A percentile compares a stretch with the other conserved stretches of the same genome.
Evolutionary conservation across 1,284 basidiomycete species (phyloP).

Genomic region (Neonothopanus nambi): DNA sequence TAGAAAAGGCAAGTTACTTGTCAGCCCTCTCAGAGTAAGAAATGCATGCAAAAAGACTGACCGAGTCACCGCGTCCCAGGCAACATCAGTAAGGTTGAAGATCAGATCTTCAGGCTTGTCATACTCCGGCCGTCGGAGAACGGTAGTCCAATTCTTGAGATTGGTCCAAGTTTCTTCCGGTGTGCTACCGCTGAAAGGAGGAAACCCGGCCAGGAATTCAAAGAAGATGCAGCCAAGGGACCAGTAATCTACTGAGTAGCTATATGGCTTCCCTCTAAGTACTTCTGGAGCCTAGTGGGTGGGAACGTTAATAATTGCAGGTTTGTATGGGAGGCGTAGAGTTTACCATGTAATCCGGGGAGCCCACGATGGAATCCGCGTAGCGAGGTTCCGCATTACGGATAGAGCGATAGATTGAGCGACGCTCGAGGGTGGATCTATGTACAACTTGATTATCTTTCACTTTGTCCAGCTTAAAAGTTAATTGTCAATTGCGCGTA

Average conservation of each 20-base stretch:
- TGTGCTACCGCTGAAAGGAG: slow-evolving; percentile 94
- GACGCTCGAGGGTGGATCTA: slow-evolving; percentile 92
- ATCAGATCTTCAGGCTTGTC: slow-evolving; percentile 95
- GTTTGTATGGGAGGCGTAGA: neutral
- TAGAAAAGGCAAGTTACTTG: slow-evolving; percentile 24
- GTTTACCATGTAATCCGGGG: slow-evolving; percentile 89
- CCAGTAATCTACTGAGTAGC: slow-evolving; percentile 98
- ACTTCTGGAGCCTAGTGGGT: slow-evolving; percentile 76
- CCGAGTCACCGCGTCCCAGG: slow-evolving; percentile 96
- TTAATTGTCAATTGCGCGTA: slow-evolving; percentile 8
- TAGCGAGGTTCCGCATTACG: slow-evolving; percentile 91
- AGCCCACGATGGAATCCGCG: slow-evolving; percentile 97
- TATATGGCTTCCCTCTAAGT: slow-evolving; percentile 92
- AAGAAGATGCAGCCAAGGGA: slow-evolving; percentile 98
- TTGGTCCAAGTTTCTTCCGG: slow-evolving; percentile 99
- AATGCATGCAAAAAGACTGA: slow-evolving; percentile 32
- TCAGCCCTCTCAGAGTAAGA: neutral
- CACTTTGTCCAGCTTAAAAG: slow-evolving; percentile 85
- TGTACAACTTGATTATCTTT: slow-evolving; percentile 92
- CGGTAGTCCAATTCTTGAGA: slow-evolving; percentile 96
- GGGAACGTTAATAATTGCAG: neutral
- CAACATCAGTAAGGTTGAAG: slow-evolving; percentile 93
- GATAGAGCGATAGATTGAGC: slow-evolving; percentile 93
- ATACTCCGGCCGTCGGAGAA: slow-evolving; percentile 90
- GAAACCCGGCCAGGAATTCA: slow-evolving; percentile 97